Conservation (phyloP, 2,329 filamentous ascomycete genomes). For the Fusarium sp. region DNA sequence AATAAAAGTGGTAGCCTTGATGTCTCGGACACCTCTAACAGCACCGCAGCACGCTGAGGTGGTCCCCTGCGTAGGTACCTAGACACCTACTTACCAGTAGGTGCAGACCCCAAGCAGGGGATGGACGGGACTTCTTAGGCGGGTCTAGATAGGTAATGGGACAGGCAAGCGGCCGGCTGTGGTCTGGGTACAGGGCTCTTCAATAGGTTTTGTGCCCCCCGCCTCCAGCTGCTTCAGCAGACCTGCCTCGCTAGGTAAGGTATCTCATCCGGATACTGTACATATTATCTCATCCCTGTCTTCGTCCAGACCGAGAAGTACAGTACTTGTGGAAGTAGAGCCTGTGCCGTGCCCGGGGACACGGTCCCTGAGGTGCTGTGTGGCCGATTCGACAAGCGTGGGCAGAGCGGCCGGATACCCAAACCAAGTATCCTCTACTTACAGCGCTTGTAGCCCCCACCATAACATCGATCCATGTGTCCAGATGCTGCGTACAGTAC, state of each 20-base stretch:
- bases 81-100: slow-evolving; percentile 4
- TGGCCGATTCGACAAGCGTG: slow-evolving; percentile 17
- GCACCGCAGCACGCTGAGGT: slow-evolving; percentile 19
- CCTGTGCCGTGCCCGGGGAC: slow-evolving; percentile 13
- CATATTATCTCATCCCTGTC: not conserved
- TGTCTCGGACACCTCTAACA: slow-evolving; percentile 23
- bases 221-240: not conserved
- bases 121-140: slow-evolving; percentile 2
- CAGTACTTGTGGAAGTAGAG: slow-evolving; percentile 8
- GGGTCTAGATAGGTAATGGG: slow-evolving; percentile 14
- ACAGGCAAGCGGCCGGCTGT: slow-evolving; percentile 7
- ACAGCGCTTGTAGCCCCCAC: slow-evolving; percentile 33
- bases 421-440: slow-evolving; percentile 32
- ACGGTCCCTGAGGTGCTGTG: slow-evolving; percentile 10
- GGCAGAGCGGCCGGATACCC: slow-evolving; percentile 10
- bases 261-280: not conserved
- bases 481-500: slow-evolving; percentile 22
- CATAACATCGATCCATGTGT: slow-evolving; percentile 36
- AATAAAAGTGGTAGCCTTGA: slow-evolving; percentile 10
- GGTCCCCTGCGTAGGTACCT: slow-evolving; percentile 19
- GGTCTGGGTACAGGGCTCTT: slow-evolving; percentile 6
- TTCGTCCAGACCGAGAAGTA: not conserved
- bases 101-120: slow-evolving; percentile 16
- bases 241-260: not conserved
- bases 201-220: not conserved